Percentiles rank a stretch among this genome's conserved stretches.
Evolutionary conservation across 441 rosid species (phyloP).

Genomic region (Theobroma grandiflorum): DNA sequence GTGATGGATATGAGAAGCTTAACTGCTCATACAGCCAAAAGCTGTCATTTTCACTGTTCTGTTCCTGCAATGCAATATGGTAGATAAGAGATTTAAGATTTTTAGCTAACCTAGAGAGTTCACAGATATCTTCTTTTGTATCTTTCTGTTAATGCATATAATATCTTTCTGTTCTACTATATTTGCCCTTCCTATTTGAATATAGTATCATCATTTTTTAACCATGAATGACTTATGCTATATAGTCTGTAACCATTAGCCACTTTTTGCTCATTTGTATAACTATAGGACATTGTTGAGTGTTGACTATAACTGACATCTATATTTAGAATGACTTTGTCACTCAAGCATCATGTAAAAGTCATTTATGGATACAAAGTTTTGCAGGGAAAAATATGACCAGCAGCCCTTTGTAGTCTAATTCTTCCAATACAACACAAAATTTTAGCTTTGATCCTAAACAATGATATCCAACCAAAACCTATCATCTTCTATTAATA

Average conservation of each 20-base stretch:
- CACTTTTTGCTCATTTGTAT: not conserved
- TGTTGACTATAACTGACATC: not conserved
- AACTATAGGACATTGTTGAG: not conserved
- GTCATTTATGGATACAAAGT: not conserved
- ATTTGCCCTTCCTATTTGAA: not conserved
- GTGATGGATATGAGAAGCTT: slow-evolving; percentile 75
- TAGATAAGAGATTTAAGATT: not conserved
- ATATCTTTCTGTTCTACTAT: not conserved
- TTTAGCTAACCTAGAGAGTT: not conserved
- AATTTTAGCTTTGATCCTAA: not conserved
- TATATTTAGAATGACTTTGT: not conserved
- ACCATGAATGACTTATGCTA: not conserved
- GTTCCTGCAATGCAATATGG: slow-evolving; percentile 45
- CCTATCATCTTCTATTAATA: not conserved
- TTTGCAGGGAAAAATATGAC: not conserved
- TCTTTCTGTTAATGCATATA: not conserved
- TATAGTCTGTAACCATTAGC: not conserved
- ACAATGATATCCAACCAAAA: not conserved
- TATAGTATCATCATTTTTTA: not conserved
- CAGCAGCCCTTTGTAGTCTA: not conserved
- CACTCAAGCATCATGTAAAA: not conserved
- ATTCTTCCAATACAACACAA: not conserved
- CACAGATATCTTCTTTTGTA: not conserved
- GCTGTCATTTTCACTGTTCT: slow-evolving; percentile 43
- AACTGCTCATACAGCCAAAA: slow-evolving; percentile 73